Base-by-base conservation (phyloP, 306 rosid species). In the Lablab purpureus region DNA sequence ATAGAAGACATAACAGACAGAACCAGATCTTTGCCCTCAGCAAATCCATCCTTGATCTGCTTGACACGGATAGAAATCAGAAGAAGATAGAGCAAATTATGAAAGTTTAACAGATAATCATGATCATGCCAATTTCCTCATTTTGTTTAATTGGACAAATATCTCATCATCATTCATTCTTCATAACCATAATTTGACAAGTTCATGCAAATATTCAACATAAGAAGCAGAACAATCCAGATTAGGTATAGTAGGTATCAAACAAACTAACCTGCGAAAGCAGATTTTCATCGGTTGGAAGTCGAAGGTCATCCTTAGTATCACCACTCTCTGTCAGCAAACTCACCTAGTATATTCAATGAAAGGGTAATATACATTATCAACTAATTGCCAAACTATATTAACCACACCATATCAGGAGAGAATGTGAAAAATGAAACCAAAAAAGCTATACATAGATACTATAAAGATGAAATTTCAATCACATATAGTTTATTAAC, bases 41-140 rank as follows among this genome's bases (percentile, higher is more conserved):
- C 87, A 64, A 94, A 94, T 23, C 99, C 97, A 81, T 92, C 97
- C 94, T 92, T 92, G 90, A 95, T 95, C 99, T 92, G 91, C 87
- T 84, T 40, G 10, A 70, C 7, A 41, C 15, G 59, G 50, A 30
- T 37, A 49, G 55, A 56, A 54, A 23, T 83, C 63, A 86, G 80
- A 34, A 67, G 23, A 47, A 32, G 64, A 25, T 14, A 4, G 30
- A 6, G 23, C 47, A 56, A 30, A 58, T 25, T 30, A 67, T 25
- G 49, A n/a, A 73, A 77, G 65, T n/a, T 27, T 21, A 51, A 22
- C 50, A 71, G 5, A 13, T 46, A 10, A 71, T 22, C 56, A 74
- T 27, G 6, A 74, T 51, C 59, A 40, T 34, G 66, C 30, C 49
- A 27, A 5, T 17, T 47, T 19, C 18, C 21, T 70, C 50, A 36